A percentile compares a stretch with the other conserved stretches of the same genome.
Evolutionary conservation across 306 rosid species (phyloP).

Genomic region (Rosa rugosa): DNA sequence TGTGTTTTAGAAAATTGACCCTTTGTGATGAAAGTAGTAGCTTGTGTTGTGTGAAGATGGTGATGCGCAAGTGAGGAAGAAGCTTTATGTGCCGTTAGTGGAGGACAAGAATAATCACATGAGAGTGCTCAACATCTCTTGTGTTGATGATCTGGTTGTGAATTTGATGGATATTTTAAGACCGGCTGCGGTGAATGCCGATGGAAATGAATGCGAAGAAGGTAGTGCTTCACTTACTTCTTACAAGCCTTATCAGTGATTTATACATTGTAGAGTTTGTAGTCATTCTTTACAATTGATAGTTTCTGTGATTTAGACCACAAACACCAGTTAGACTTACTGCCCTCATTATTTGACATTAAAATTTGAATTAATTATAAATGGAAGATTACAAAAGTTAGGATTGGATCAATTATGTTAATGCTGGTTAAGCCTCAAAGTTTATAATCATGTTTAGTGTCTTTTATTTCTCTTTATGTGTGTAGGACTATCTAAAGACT

Average conservation of each 20-base stretch:
- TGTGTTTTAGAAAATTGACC: too few relatives aligned
- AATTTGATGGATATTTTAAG: conserved; percentile 90
- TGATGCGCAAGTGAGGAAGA: conserved; percentile 27
- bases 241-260: background rate
- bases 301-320: background rate
- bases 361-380: background rate
- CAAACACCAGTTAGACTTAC: background rate
- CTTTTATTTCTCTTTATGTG: background rate
- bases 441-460: background rate
- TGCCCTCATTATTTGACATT: background rate
- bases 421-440: background rate
- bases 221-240: conserved; percentile 42
- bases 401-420: background rate
- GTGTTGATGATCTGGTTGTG: conserved; percentile 78
- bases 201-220: conserved; percentile 81
- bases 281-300: background rate
- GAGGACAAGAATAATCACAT: conserved; percentile 91
- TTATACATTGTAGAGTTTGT: background rate
- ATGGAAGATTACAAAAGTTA: background rate
- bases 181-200: conserved; percentile 68
- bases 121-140: conserved; percentile 78
- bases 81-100: conserved; percentile 79
- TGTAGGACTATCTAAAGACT: conserved; percentile 2
- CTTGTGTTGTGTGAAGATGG: conserved; percentile 36
- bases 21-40: too few relatives aligned